Percentiles rank a stretch among this genome's conserved stretches.
Conservation (phyloP, 75 land plant genomes). For the Larix kaempferi region DNA sequence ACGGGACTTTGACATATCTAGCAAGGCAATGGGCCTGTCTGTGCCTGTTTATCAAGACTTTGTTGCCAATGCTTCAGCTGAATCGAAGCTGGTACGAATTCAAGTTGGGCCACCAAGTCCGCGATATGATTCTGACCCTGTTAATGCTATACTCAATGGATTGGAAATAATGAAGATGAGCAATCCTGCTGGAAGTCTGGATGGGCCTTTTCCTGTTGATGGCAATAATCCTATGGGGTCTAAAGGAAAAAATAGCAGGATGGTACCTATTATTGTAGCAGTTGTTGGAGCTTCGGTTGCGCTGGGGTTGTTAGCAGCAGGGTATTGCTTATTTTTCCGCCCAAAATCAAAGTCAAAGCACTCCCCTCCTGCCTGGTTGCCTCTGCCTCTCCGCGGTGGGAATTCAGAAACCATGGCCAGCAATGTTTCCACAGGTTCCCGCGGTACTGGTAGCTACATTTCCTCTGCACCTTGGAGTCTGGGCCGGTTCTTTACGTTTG, state of each 20-base stretch:
- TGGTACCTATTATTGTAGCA: slow-evolving; percentile 33
- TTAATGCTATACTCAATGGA: slow-evolving; percentile 81
- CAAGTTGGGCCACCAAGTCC: slow-evolving; percentile 48
- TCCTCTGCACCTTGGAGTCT: slow-evolving; percentile 39
- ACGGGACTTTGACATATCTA: slow-evolving; percentile 48
- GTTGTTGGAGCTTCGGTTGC: slow-evolving; percentile 29
- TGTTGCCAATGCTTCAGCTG: slow-evolving; percentile 27
- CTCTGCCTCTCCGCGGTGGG: slow-evolving; percentile 46
- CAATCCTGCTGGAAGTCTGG: slow-evolving; percentile 22
- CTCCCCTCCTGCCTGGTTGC: slow-evolving; percentile 44
- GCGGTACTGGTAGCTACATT: slow-evolving; percentile 36
- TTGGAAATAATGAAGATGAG: slow-evolving; percentile 87
- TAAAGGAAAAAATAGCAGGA: slow-evolving; percentile 4
- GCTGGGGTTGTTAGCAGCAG: slow-evolving; percentile 37
- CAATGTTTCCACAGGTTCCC: slow-evolving; percentile 16
- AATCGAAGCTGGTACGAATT: slow-evolving; percentile 6
- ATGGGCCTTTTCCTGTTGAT: slow-evolving; percentile 15
- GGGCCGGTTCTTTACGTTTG: slow-evolving; percentile 60
- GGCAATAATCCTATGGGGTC: slow-evolving; percentile 18
- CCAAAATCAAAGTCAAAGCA: slow-evolving; percentile 32
- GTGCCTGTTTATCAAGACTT: slow-evolving; percentile 50
- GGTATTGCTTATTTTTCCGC: slow-evolving; percentile 31
- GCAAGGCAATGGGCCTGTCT: slow-evolving; percentile 28
- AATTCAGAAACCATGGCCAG: slow-evolving; percentile 38
- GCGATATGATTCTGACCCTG: slow-evolving; percentile 11